Evolutionary conservation across 257 asterid genomes (phyloP).

Genomic region (Euphrasia confusa): DNA sequence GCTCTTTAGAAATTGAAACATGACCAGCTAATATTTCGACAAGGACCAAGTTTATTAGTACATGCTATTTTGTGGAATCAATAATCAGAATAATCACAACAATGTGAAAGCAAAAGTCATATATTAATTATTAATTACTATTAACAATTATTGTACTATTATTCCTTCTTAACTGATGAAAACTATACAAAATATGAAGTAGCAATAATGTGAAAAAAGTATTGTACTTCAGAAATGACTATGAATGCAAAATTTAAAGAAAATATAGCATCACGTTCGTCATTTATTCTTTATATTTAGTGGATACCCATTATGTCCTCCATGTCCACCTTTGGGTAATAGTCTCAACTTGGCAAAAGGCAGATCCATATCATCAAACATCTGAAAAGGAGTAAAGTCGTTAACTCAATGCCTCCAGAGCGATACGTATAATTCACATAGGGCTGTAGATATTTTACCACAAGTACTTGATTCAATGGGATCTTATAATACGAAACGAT

Average conservation of each 20-base stretch:
- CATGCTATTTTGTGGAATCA: neutral
- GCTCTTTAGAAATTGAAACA: too few relatives aligned
- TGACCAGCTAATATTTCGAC: neutral
- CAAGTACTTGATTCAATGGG: conserved; percentile 84
- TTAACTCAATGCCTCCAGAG: conserved; percentile 17
- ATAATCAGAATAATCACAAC: conserved; percentile 1
- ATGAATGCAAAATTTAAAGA: neutral
- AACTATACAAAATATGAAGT: conserved; percentile 1
- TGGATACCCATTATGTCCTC: conserved; percentile 91
- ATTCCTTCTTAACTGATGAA: neutral
- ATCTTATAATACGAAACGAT: conserved; percentile 87
- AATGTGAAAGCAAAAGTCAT: neutral
- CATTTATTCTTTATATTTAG: conserved; percentile 13
- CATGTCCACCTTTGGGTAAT: conserved; percentile 98
- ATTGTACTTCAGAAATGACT: neutral
- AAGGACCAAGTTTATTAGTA: neutral
- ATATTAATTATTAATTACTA: neutral
- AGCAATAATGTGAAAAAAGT: neutral
- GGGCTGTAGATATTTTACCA: conserved; percentile 49
- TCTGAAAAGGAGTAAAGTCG: conserved; percentile 36
- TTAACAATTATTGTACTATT: neutral
- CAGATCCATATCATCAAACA: conserved; percentile 88
- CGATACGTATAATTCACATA: conserved; percentile 6
- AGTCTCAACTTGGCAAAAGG: conserved; percentile 84
- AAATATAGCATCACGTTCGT: neutral